Conservation (phyloP, 2,329 filamentous ascomycete species). For the Drechslerella coelobrocha region DNA sequence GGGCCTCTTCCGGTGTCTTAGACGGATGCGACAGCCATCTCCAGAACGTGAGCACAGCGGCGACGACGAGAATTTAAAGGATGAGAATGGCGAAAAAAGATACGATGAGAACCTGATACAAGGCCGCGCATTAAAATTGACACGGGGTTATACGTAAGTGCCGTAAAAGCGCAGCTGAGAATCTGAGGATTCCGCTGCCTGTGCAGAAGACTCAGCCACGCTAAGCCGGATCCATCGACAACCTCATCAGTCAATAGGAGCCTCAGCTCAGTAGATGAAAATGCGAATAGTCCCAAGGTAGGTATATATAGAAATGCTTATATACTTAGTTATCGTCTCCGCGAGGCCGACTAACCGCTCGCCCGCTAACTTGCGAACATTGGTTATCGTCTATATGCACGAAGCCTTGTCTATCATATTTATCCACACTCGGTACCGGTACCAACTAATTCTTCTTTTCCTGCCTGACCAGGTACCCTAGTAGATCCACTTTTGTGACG, state of each 20-base stretch:
- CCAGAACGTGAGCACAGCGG: background rate
- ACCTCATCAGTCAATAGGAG: background rate
- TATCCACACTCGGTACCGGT: too few species aligned
- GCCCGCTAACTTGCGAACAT: background rate
- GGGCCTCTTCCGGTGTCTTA: background rate
- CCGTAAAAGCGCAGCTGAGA: background rate
- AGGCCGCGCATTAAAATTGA: too few species aligned
- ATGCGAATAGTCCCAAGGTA: background rate
- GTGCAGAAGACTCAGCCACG: background rate
- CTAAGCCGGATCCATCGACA: background rate
- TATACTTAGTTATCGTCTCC: background rate
- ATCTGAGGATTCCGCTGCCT: background rate
- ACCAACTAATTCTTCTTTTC: constrained; percentile 56
- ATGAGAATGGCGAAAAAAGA: background rate
- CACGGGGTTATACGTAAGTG: background rate
- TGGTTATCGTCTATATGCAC: background rate
- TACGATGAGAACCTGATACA: background rate
- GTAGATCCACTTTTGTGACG: constrained; percentile 93
- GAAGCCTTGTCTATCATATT: too few species aligned
- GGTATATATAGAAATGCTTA: background rate
- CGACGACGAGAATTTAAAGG: background rate
- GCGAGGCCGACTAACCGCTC: background rate
- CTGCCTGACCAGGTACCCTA: constrained; percentile 86
- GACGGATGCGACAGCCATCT: background rate
- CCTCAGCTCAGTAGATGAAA: too few species aligned